Evolutionary conservation across 495 filamentous ascomycete species (phyloP), one percentile per base, ranked within the genome.

Genomic region (Penicillium soppii): DNA sequence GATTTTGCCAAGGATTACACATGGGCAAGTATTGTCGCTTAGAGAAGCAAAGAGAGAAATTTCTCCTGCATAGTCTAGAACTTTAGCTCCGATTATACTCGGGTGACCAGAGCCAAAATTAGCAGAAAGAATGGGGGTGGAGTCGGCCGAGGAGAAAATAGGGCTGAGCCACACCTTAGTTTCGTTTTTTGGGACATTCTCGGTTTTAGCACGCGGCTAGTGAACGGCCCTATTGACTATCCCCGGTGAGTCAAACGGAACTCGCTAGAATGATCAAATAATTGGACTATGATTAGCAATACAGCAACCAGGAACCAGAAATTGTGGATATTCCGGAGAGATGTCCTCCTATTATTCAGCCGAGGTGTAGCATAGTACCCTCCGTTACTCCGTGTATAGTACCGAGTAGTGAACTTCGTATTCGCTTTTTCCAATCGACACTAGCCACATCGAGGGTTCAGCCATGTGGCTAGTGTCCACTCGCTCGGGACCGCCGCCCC

Each of bases 81-180:
- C 47, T n/a, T n/a, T 53, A 53, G 50, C 19, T 44, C 26, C 39
- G 32, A 44, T 29, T 30, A 19, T 25, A 46, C 42, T 45, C 40
- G 33, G 49, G 39, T 42, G 46, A 54, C 48, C 47, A 43, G 17
- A 46, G 43, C 52, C 52, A 57, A 50, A 56, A 53, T 56, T 56
- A 41, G 47, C n/a, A n/a, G 47, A 48, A 40, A 27, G 15, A 25
- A 48, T 23, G 47, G 47, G 47, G 47, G 47, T 49, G 47, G 47
- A 49, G 47, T 15, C 20, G 29, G 17, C 47, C 47, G 35, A 40
- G 21, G 15, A 26, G 30, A 17, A 25, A 20, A 43, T 53, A 62
- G 49, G 59, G 59, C 59, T 62, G 59, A 59, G 59, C 59, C 59
- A 62, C 59, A 62, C 59, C 52, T 56, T 47, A 43, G 33, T 33